Base-by-base conservation (phyloP, 208 protist genomes). In the Trypanosomatidae sp. region DNA sequence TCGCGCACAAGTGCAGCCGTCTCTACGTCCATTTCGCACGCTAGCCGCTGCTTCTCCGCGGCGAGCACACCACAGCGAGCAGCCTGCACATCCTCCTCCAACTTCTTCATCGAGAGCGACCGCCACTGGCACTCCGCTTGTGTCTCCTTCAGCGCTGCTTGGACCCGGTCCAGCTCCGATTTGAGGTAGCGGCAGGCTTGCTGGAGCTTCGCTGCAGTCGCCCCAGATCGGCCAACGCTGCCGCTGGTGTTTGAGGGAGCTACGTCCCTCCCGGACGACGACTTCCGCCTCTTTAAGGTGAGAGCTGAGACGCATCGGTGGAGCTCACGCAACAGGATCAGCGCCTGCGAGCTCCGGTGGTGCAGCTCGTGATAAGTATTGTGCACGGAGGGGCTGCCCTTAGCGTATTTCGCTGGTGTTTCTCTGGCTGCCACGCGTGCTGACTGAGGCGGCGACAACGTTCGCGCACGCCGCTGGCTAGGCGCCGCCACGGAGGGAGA, bases 151-250 rank as follows among this genome's bases (percentile, higher is more conserved):
- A 80, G 66, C 52, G 59, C 58, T 43, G 9, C 7, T 41, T 60
- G 36, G 3, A 25, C 39, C 53, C 30, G 28, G 36, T 13, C 52
- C 3, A 82, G 65, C 60, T 81, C 62, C 3, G 69, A 66, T 71
- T 86, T 77, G 53, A 90, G 85, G 44, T 79, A 83, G 17, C 79
- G 76, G 52, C 80, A 87, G n/a, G 79, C 76, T n/a, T 83, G 76
- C 69, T 87, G 79, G 9, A 89, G 79, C 33, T 66, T 72, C 1
- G 41, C 53, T 22, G 52, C 30, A 8, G 69, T 58, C 17, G 43
- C 53, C 0, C 46, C 66, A 17, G 36, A 33, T 46, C 49, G 43
- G 15, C 28, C 44, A 41, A 13, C 25, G 25, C 25, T 28, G 28
- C 64, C 15, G 13, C 44, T 36, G 28, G 25, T 39, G 46, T 28